A percentile compares a stretch with the other conserved stretches of the same genome.
Evolutionary conservation across 2,329 filamentous ascomycete genomes (phyloP).

Genomic region (Ascochyta rabiei): DNA sequence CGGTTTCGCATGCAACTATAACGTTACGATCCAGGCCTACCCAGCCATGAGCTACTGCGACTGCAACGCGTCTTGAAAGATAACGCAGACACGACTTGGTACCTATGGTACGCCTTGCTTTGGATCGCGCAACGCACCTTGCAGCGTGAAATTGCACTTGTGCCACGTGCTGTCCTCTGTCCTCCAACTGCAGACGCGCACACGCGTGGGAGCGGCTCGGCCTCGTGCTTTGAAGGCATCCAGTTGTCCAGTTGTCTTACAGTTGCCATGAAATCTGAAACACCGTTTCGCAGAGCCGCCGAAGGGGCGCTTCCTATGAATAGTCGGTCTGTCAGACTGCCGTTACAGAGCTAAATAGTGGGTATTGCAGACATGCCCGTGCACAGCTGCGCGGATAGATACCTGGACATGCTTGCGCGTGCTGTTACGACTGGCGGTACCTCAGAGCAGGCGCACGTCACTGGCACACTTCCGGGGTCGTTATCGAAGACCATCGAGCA

Average conservation of each 20-base stretch:
- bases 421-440: background rate
- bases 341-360: constrained; percentile 6
- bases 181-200: constrained; percentile 6
- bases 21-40: constrained; percentile 19
- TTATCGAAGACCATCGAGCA: background rate
- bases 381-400: background rate
- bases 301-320: constrained; percentile 16
- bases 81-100: constrained; percentile 12
- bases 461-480: background rate
- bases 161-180: constrained; percentile 3
- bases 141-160: constrained; percentile 7
- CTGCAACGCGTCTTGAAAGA: constrained; percentile 15
- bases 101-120: constrained; percentile 8
- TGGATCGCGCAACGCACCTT: constrained; percentile 6
- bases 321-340: constrained; percentile 8
- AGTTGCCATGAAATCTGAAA: constrained; percentile 26
- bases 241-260: constrained; percentile 21
- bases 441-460: background rate
- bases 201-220: constrained; percentile 21
- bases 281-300: constrained; percentile 27
- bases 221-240: constrained; percentile 10
- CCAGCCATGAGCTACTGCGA: constrained; percentile 10
- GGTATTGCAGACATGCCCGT: constrained; percentile 6
- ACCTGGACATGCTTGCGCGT: background rate
- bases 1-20: background rate